Percentiles rank a stretch among this genome's conserved stretches.
These are phyloP conservation scores for Strobilomyces confusus DNA, from an alignment of 768 basidiomycete species.

Conservation along the genomic window DNA sequence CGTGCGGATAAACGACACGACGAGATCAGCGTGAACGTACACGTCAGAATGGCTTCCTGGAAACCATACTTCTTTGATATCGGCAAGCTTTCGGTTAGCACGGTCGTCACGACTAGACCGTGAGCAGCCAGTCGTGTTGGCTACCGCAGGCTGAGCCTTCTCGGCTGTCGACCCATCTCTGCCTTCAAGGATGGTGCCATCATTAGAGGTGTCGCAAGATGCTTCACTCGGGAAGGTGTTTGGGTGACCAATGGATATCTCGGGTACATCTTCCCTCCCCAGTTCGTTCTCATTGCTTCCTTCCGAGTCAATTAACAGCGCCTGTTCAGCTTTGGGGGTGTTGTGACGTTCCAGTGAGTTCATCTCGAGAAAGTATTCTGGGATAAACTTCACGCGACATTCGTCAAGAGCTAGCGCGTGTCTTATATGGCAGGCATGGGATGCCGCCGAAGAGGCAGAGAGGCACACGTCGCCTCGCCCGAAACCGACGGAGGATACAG, in stretches of 20 bases:
- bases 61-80: conserved; percentile 9
- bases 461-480: conserved; percentile 37
- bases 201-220: background rate
- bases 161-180: background rate
- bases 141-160: background rate
- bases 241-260: background rate
- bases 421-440: conserved; percentile 53
- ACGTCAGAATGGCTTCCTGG: conserved; percentile 6
- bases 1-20: background rate
- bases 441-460: conserved; percentile 56
- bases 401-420: conserved; percentile 68
- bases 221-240: background rate
- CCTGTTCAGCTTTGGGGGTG: background rate
- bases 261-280: background rate
- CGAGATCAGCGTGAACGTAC: background rate
- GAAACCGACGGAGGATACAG: conserved; percentile 59
- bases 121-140: background rate
- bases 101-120: background rate
- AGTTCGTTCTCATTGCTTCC: background rate
- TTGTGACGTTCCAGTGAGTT: conserved; percentile 13
- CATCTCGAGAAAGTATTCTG: conserved; percentile 34
- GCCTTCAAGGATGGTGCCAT: background rate
- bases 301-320: background rate
- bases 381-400: conserved; percentile 55
- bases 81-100: background rate